Evolutionary conservation across 768 basidiomycete genomes (phyloP), one percentile per base, ranked within the genome.

Genomic region (Boletellus ananiceps): DNA sequence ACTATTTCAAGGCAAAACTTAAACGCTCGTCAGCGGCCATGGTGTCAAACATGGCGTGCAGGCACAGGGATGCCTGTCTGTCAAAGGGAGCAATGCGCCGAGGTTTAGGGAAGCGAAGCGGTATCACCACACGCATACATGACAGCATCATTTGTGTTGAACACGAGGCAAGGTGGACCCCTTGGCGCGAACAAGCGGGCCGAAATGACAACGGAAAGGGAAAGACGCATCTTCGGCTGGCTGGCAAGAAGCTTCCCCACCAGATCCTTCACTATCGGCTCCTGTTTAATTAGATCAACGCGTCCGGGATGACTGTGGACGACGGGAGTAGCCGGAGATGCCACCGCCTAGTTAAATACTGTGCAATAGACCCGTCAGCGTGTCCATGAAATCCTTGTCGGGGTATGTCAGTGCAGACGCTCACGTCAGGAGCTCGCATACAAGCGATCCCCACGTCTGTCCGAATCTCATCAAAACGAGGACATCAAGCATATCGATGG

Each of bases 1-100:
- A 51, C 49, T 56, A 55, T 55, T 52, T 57, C 53, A 36, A 63
- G 50, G 59, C 32, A 59, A 67, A 60, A 65, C 47, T 47, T 48
- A 54, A 67, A 45, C 50, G 46, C 46, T 51, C 19, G 42, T 54
- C 43, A 47, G 43, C 38, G 39, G 36, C 34, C 38, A 18, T 47
- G 35, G 50, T 39, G 53, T 44, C 45, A 59, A 46, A 36, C 45
- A 31, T 9, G 46, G 19, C 38, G 21, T 41, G 50, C 40, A 55
- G 25, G 48, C 57, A 62, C 50, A 54, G 49, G 48, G 40, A 44
- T 50, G 48, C 40, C 48, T 50, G 27, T 40, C n/a, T 31, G 40
- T 41, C 48, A 34, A 43, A 45, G 33, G 33, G 15, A 49, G 38
- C 29, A 5, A 35, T 34, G 37, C 49, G 38, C 46, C 41, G 38